Evolutionary conservation across 805 yeast genomes (phyloP).

Genomic region (Candida manassasensis): DNA sequence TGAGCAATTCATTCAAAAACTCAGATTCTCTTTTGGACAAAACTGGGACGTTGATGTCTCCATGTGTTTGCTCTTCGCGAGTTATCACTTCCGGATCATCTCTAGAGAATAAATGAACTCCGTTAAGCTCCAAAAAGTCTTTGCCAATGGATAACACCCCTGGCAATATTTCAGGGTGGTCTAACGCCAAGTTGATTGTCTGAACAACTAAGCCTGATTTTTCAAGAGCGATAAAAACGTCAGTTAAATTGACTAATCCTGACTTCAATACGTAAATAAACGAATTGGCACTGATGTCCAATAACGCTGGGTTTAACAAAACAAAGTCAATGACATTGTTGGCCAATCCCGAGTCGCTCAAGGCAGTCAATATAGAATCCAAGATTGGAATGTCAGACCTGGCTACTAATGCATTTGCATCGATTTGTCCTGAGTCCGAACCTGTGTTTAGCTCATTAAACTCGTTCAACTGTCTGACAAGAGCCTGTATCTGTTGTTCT

Average conservation of each 20-base stretch:
- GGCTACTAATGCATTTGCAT: slow-evolving; percentile 7
- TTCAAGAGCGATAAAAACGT: slow-evolving; percentile 20
- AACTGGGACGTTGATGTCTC: not conserved
- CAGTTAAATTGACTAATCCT: slow-evolving; percentile 18
- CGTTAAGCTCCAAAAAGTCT: slow-evolving; percentile 17
- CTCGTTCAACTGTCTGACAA: slow-evolving; percentile 10
- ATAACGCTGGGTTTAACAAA: slow-evolving; percentile 17
- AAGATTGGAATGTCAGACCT: slow-evolving; percentile 20
- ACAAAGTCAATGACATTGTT: slow-evolving; percentile 18
- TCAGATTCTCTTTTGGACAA: slow-evolving; percentile 17
- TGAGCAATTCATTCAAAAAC: slow-evolving; percentile 15
- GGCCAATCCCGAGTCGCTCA: slow-evolving; percentile 20
- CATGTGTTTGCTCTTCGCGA: not conserved
- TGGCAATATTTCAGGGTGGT: slow-evolving; percentile 21
- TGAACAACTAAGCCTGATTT: slow-evolving; percentile 22
- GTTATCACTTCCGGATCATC: slow-evolving; percentile 5
- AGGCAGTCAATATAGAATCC: slow-evolving; percentile 16
- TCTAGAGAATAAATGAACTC: slow-evolving; percentile 12
- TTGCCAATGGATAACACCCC: slow-evolving; percentile 20
- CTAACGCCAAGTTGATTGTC: slow-evolving; percentile 16
- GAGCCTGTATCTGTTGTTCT: slow-evolving; percentile 6
- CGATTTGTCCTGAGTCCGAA: too few species aligned
- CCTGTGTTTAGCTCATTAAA: too few species aligned
- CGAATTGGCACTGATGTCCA: slow-evolving; percentile 17
- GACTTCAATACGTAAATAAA: slow-evolving; percentile 16